Conservation (phyloP, 192 early-diverging fungal species). For the Gaertneriomyces sp. region DNA sequence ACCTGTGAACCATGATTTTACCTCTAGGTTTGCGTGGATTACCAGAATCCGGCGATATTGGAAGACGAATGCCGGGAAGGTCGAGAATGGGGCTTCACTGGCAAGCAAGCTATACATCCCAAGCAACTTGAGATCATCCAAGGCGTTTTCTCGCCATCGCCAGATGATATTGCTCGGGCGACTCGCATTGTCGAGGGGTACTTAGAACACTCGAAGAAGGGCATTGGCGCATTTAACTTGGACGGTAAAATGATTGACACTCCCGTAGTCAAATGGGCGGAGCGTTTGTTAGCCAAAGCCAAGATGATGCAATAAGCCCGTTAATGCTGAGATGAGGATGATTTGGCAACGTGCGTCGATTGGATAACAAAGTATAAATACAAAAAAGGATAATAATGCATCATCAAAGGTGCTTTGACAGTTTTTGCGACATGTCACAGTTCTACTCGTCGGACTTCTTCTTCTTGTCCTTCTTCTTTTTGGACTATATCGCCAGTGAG, state of each 20-base stretch:
- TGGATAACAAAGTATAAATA: too few species aligned
- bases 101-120: conserved; percentile 96
- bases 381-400: too few species aligned
- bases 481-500: conserved; percentile 29
- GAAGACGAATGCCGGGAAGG: conserved; percentile 86
- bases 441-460: conserved; percentile 14
- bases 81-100: conserved; percentile 87
- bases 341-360: too few species aligned
- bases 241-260: conserved; percentile 83
- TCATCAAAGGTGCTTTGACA: too few species aligned
- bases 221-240: conserved; percentile 85
- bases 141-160: conserved; percentile 64
- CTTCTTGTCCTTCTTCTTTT: conserved; percentile 40
- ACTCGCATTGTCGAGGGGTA: conserved; percentile 69
- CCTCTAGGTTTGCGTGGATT: conserved; percentile 74
- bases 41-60: conserved; percentile 57
- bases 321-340: too few species aligned
- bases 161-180: conserved; percentile 62
- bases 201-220: conserved; percentile 58
- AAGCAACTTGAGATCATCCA: conserved; percentile 83
- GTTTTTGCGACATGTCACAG: neutral
- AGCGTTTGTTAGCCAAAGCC: conserved; percentile 14
- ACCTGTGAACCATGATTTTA: neutral
- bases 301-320: conserved; percentile 1
- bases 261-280: conserved; percentile 89